Percentiles rank a stretch among this genome's conserved stretches.
Evolutionary conservation across 2,329 filamentous ascomycete genomes (phyloP).

Genomic region (Cordyceps tenuipes): DNA sequence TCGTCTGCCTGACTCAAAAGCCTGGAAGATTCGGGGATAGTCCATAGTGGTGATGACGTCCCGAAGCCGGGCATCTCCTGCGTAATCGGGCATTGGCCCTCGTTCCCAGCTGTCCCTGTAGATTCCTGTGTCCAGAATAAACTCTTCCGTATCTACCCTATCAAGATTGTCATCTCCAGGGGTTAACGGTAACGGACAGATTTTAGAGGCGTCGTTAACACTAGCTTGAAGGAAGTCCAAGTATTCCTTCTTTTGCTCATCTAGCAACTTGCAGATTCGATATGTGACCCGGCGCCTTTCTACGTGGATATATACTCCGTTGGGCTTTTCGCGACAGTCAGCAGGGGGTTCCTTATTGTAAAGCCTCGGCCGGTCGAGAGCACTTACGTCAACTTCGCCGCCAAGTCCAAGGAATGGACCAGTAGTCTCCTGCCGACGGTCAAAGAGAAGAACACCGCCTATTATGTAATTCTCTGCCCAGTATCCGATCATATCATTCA

Average conservation of each 20-base stretch:
- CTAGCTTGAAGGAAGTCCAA: constrained; percentile 13
- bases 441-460: constrained; percentile 1
- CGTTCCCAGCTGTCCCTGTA: constrained; percentile 24
- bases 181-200: constrained; percentile 15
- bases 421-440: not conserved
- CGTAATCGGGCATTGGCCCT: constrained; percentile 15
- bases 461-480: constrained; percentile 17
- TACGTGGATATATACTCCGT: constrained; percentile 14
- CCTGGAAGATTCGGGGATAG: not conserved
- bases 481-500: constrained; percentile 16
- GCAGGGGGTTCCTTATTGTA: too few relatives aligned
- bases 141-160: constrained; percentile 21
- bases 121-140: constrained; percentile 17
- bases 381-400: not conserved
- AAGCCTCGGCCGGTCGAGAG: too few relatives aligned
- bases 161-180: constrained; percentile 15
- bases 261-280: constrained; percentile 16
- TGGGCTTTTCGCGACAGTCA: too few relatives aligned
- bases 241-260: constrained; percentile 15
- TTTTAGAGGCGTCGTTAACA: not conserved
- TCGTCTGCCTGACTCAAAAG: not conserved
- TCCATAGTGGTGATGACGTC: not conserved
- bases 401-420: not conserved
- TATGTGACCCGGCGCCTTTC: constrained; percentile 12
- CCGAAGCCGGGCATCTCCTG: not conserved